Evolutionary conservation across 257 asterid genomes (phyloP).

Genomic region (Sherardia arvensis): DNA sequence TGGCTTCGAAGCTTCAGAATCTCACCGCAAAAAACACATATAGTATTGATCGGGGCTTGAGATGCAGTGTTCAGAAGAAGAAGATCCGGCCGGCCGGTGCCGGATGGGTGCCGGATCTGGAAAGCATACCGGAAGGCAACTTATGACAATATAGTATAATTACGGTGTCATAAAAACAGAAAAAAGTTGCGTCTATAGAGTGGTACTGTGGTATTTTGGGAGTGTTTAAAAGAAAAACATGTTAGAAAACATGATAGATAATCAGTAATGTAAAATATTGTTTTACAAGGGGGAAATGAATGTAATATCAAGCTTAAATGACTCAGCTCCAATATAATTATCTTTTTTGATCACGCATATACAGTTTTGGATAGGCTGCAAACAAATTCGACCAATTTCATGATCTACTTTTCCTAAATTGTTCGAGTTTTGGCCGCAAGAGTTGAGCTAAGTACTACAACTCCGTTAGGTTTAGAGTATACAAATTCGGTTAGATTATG

Average conservation of each 20-base stretch:
- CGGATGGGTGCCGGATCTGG: slow-evolving; percentile 25
- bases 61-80: slow-evolving; percentile 4
- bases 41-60: neutral
- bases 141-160: slow-evolving; percentile 9
- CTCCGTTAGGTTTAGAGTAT: too few relatives aligned
- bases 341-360: too few relatives aligned
- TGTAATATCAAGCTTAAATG: neutral
- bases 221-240: neutral
- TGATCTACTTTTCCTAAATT: too few relatives aligned
- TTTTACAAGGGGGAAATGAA: too few relatives aligned
- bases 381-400: neutral
- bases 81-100: neutral
- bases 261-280: neutral
- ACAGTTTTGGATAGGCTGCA: too few relatives aligned
- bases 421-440: too few relatives aligned
- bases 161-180: slow-evolving; percentile 1
- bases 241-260: neutral
- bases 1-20: slow-evolving; percentile 25
- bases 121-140: slow-evolving; percentile 36
- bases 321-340: too few relatives aligned
- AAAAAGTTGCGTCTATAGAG: neutral
- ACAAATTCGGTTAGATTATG: neutral
- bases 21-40: slow-evolving; percentile 10
- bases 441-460: too few relatives aligned
- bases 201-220: neutral